Evolutionary conservation across 2,329 filamentous ascomycete species (phyloP).

Genomic region (Paramyrothecium roridum): DNA sequence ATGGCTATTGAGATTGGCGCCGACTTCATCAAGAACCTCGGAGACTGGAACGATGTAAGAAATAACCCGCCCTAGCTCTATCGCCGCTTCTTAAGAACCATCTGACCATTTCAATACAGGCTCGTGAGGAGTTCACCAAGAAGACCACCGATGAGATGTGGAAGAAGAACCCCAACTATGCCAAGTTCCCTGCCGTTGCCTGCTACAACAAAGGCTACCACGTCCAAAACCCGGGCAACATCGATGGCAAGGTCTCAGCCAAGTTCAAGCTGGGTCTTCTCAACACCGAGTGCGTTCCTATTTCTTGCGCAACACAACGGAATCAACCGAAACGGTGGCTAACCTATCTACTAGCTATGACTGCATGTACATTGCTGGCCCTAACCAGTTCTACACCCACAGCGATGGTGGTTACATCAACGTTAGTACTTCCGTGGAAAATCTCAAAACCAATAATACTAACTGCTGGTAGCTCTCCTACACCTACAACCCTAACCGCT

Average conservation of each 20-base stretch:
- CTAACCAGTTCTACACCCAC: background rate
- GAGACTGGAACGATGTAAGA: background rate
- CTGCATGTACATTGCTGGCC: background rate
- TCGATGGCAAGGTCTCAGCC: background rate
- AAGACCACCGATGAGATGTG: background rate
- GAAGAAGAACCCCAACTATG: background rate
- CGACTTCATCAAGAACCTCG: background rate
- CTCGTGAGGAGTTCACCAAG: background rate
- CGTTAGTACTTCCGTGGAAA: background rate
- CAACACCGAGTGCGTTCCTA: background rate
- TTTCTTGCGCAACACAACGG: background rate
- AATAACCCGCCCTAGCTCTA: background rate
- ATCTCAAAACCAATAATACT: background rate
- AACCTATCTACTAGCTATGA: background rate
- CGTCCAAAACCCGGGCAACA: background rate
- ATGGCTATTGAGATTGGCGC: background rate
- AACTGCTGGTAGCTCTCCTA: background rate
- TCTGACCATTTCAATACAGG: background rate
- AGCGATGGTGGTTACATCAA: constrained; percentile 1
- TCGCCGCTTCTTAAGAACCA: background rate
- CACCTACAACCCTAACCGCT: constrained; percentile 1
- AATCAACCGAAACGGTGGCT: background rate
- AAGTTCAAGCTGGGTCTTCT: background rate
- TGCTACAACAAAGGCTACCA: constrained; percentile 1
- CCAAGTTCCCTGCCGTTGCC: background rate